A percentile compares a stretch with the other conserved stretches of the same genome.
Evolutionary conservation across 768 basidiomycete species (phyloP).

Genomic region (Tulasnella sp.): DNA sequence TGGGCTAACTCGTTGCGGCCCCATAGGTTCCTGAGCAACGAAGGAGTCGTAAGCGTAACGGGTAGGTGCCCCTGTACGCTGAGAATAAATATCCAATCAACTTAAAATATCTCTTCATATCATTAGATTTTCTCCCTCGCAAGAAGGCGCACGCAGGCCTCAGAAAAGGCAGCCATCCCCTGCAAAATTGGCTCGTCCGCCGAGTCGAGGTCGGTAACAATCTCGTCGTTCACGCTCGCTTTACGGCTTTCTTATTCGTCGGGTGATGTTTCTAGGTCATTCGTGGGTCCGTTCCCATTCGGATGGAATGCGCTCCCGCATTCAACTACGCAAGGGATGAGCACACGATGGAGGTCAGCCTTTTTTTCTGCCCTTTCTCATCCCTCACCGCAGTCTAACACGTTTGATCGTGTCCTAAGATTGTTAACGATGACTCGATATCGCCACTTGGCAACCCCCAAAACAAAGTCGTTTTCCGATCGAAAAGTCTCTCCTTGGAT

Average conservation of each 20-base stretch:
- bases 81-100: not conserved
- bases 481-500: constrained; percentile 59
- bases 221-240: not conserved
- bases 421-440: constrained; percentile 31
- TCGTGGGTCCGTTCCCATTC: constrained; percentile 72
- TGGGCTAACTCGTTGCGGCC: constrained; percentile 1
- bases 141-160: constrained; percentile 37
- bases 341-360: constrained; percentile 59
- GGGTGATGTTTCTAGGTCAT: constrained; percentile 50
- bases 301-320: constrained; percentile 89
- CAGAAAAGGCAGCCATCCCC: constrained; percentile 48
- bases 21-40: constrained; percentile 68
- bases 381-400: constrained; percentile 37
- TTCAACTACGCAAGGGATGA: constrained; percentile 86
- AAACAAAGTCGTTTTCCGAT: constrained; percentile 61
- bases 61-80: constrained; percentile 41
- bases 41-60: constrained; percentile 81
- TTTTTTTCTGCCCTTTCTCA: constrained; percentile 31
- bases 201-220: constrained; percentile 57
- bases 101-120: not conserved
- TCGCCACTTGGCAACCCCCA: constrained; percentile 36
- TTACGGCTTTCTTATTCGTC: not conserved
- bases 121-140: constrained; percentile 73
- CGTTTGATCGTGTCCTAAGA: not conserved
- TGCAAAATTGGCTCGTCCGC: constrained; percentile 80